Evolutionary conservation across 1,284 basidiomycete species (phyloP), one percentile per base, ranked within the genome.

Genomic region (Naganishia albida): DNA sequence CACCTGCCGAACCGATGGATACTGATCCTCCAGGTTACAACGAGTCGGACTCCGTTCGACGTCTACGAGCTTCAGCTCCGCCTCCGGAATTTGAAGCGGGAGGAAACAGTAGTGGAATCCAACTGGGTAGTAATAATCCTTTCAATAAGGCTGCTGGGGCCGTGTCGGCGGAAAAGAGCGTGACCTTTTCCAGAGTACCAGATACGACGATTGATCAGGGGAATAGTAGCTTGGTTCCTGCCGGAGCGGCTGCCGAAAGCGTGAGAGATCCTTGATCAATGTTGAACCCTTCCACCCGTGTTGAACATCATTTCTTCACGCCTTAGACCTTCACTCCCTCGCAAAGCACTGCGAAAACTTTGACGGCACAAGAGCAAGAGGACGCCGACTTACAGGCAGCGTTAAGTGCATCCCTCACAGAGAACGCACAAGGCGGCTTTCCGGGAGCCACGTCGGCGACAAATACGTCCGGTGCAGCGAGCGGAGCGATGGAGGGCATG

Each of bases 351-450:
- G 1, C 57, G 26, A 25, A 34, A n/a, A 38, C 13, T 8, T 23
- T 60, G 23, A 60, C 57, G 2, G 57, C 34, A 2, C 57, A 50
- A 50, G 57, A 60, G 57, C 57, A 66, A 56, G 25, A 63, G 51
- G 56, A 52, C 57, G 34, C 64, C 23, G 40, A 64, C 49, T 18
- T 64, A 48, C 48, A 60, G 40, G 57, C 57, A 3, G 57, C 57
- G 2, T 46, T 60, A 2, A 60, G 46, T 23, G 57, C 57, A 26
- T 60, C 57, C 7, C 25, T 60, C 7, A 25, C 57, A 1, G 57
- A 50, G 15, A 50, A 60, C 23, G 26, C n/a, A 16, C 26, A 46
- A 12, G 57, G 57, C 2, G 57, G 46, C 2, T 60, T 60, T 42
- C 20, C 57, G 34, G 25, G 16, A 7, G 28, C 44, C 18, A 34